Conservation (phyloP, 306 rosid species). For the Corylus avellana region DNA sequence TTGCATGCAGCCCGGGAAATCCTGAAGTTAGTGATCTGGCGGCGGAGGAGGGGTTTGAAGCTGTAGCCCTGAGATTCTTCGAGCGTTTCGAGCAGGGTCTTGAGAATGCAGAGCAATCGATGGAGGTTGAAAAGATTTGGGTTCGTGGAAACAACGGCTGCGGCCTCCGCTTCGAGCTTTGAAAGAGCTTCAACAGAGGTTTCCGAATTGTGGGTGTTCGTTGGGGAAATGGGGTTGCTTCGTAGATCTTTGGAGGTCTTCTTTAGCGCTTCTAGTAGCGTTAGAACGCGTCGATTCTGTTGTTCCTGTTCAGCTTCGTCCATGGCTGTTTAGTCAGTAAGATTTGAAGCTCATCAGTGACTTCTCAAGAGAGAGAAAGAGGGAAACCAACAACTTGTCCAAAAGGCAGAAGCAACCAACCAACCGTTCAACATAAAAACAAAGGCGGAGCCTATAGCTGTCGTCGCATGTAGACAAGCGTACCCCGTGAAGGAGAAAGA, state of each 20-base stretch:
- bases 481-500: background rate
- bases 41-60: constrained; percentile 26
- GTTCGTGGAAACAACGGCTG: constrained; percentile 31
- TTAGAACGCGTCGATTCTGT: constrained; percentile 25
- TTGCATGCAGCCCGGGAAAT: constrained; percentile 32
- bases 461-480: background rate
- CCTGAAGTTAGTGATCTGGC: constrained; percentile 35
- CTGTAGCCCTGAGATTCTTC: constrained; percentile 17
- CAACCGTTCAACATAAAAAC: constrained; percentile 10
- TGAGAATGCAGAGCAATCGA: constrained; percentile 31
- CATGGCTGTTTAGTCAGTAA: constrained; percentile 28
- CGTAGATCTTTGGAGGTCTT: constrained; percentile 44
- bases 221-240: constrained; percentile 28
- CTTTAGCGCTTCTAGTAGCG: constrained; percentile 44
- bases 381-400: constrained; percentile 18
- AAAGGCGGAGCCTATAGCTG: too few species aligned
- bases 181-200: constrained; percentile 44
- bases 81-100: constrained; percentile 23
- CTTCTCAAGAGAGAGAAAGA: background rate
- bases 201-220: constrained; percentile 31
- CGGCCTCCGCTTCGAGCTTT: constrained; percentile 46
- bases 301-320: constrained; percentile 23
- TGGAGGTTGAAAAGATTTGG: constrained; percentile 36
- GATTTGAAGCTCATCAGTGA: constrained; percentile 2
- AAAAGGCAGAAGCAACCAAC: background rate